phyloP scores from a whole-genome alignment of 352 stramenopile genomes.

The Pythium graminicola region DNA sequence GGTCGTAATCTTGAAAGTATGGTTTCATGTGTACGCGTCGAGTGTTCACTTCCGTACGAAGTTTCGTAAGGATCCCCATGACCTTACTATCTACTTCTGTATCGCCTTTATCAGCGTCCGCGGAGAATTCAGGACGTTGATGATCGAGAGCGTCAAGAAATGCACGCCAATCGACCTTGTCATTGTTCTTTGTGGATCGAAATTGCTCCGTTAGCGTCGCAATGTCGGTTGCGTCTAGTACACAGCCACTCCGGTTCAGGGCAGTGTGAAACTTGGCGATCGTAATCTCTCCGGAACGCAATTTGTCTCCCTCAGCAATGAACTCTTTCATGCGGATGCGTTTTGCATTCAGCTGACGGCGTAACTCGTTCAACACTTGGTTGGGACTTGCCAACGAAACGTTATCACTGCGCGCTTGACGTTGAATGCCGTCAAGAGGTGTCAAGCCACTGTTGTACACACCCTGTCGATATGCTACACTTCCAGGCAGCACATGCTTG shows the following conservation, averaged over 20 bases:
- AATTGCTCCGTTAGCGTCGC: slow-evolving; percentile 60
- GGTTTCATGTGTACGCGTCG: slow-evolving; percentile 79
- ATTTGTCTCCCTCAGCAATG: slow-evolving; percentile 67
- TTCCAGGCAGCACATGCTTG: slow-evolving; percentile 37
- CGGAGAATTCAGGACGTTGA: neutral
- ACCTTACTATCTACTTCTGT: slow-evolving; percentile 20
- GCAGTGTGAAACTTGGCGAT: slow-evolving; percentile 82
- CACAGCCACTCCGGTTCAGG: slow-evolving; percentile 70
- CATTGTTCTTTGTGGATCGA: slow-evolving; percentile 40
- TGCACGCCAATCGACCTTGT: slow-evolving; percentile 76
- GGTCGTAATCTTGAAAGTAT: slow-evolving; percentile 85
- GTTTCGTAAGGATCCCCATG: slow-evolving; percentile 31
- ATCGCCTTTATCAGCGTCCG: neutral
- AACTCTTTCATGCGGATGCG: slow-evolving; percentile 83
- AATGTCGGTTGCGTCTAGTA: slow-evolving; percentile 58
- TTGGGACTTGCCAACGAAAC: slow-evolving; percentile 26
- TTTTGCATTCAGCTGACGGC: slow-evolving; percentile 50
- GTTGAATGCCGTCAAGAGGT: slow-evolving; percentile 26
- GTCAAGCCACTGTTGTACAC: slow-evolving; percentile 35
- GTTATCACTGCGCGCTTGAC: slow-evolving; percentile 27
- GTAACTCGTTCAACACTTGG: slow-evolving; percentile 50
- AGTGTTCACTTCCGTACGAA: slow-evolving; percentile 54
- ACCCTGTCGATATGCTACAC: slow-evolving; percentile 55
- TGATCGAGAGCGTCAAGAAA: slow-evolving; percentile 60
- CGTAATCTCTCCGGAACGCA: slow-evolving; percentile 75